Base-by-base conservation (phyloP, 2,329 filamentous ascomycete species). In the Dryadomyces quercus-mongolicae region DNA sequence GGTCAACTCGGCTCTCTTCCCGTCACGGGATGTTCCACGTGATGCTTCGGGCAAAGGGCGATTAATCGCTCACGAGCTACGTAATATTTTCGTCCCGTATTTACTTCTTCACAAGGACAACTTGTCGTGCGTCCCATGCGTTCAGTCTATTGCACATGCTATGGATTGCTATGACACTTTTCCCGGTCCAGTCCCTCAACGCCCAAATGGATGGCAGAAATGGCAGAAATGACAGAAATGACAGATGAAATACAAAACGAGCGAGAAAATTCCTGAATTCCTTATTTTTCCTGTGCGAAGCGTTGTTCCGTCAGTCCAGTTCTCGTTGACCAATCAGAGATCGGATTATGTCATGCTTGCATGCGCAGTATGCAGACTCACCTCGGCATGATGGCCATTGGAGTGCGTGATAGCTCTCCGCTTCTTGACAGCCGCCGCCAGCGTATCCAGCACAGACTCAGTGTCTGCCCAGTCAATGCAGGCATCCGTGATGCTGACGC, bases 381-480 rank as follows among this genome's bases (percentile, higher is more conserved):
- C 25, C 25, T 4, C 25, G 25, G 25, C 25, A 4, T 31, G 25
- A 8, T 55, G 52, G 60, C 55, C 6, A 64, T 31, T 31, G 25
- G 25, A 31, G 25, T 8, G 25, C 25, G 25, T 58, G 4, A 71
- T 60, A 56, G 74, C 78, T 67, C 87, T 80, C 63, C 89, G 80
- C 67, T 85, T 79, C 66, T 84, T 83, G 53, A 96, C 88, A 31
- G 90, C 87, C 53, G 83, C 78, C 18, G 92, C 92, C 47, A 98
- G 79, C 51, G 76, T 75, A 60, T 86, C 85, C 12, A 97, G 80
- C 2, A 92, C 85, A 0, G 73, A 71, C 62, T 91, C 84, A 3
- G 93, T 97, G 62, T 94, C 88, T 59, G 92, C 82, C 92, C 91
- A 97, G 69, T 84, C 77, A 67, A 98, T 96, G 71, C 93, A 98